Base-by-base conservation (phyloP, 108 stramenopile genomes). In the Discostella pseudostelligera region DNA sequence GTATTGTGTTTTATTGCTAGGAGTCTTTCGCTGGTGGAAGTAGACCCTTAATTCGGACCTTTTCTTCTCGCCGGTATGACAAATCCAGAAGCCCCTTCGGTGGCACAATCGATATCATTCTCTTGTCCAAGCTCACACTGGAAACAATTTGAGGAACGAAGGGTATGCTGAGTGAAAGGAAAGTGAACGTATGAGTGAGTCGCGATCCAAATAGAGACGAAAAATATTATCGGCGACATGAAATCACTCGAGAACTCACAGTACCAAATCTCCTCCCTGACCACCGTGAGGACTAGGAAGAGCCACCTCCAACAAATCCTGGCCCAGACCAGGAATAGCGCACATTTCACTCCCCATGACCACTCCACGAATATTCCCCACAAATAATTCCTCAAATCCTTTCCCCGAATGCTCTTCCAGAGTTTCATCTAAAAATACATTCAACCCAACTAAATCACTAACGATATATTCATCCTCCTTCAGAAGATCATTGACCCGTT, bases 281-380 rank as follows among this genome's bases (percentile, higher is more conserved):
- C 70, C 58, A 26, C 61, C 72, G 17, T 46, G 20, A 29, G 55
- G 62, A 37, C 74, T 65, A 0, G 79, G 81, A 16, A 83, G 56
- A 26, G 65, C 56, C 9, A 94, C 56, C 65, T 94, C 92, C 16
- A 94, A 37, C 72, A 86, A 62, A 70, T 94, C 89, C 55, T 94
- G 92, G 16, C 86, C 84, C 26, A 90, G 66, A 14, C 85, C 91
- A 26, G 87, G 86, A 65, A 89, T 78, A 32, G 83, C 64, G 19
- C 87, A 87, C 83, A 94, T 86, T 49, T 94, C 92, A 59, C 84
- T 83, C 9, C 84, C 89, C 51, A 94, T 65, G 1, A 94, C 87
- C 35, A 94, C 76, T 16, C 89, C 89, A 12, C 57, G 20, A 1
- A 90, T 78, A 32, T 43, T 77, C 10, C 92, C 92, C 0, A 94